Evolutionary conservation across 192 early-diverging fungal species (phyloP).

Genomic region (Backusella mclennaniae): DNA sequence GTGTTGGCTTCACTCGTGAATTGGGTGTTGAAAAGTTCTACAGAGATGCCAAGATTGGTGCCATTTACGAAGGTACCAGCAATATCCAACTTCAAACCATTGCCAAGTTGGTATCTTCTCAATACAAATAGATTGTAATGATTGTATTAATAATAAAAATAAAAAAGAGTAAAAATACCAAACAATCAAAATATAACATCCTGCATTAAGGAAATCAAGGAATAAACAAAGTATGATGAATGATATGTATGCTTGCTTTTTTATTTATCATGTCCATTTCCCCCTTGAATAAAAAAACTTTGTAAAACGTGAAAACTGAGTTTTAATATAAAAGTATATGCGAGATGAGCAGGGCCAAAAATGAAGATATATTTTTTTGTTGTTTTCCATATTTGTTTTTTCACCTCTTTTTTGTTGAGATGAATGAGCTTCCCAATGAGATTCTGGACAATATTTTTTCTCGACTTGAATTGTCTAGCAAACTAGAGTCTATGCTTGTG

Average conservation of each 20-base stretch:
- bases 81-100: slow-evolving; percentile 98
- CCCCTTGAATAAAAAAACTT: too few relatives aligned
- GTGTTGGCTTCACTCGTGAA: slow-evolving; percentile 91
- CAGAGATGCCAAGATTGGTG: slow-evolving; percentile 96
- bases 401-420: not conserved
- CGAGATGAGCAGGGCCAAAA: not conserved
- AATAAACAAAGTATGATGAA: not conserved
- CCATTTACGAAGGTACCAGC: slow-evolving; percentile 93
- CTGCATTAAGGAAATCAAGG: too few relatives aligned
- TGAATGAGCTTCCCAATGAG: slow-evolving; percentile 2
- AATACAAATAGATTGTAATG: slow-evolving; percentile 34
- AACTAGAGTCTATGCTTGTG: not conserved
- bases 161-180: not conserved
- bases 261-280: too few relatives aligned
- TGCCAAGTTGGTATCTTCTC: slow-evolving; percentile 47
- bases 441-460: not conserved
- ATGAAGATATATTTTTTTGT: not conserved
- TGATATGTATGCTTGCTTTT: too few relatives aligned
- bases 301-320: not conserved
- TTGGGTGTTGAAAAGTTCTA: slow-evolving; percentile 86
- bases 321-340: not conserved
- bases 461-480: not conserved
- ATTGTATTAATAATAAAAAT: not conserved
- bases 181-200: not conserved
- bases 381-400: not conserved